Evolutionary conservation across 805 yeast genomes (phyloP), one percentile per base, ranked within the genome.

Genomic region (Dipodascus geniculatus): DNA sequence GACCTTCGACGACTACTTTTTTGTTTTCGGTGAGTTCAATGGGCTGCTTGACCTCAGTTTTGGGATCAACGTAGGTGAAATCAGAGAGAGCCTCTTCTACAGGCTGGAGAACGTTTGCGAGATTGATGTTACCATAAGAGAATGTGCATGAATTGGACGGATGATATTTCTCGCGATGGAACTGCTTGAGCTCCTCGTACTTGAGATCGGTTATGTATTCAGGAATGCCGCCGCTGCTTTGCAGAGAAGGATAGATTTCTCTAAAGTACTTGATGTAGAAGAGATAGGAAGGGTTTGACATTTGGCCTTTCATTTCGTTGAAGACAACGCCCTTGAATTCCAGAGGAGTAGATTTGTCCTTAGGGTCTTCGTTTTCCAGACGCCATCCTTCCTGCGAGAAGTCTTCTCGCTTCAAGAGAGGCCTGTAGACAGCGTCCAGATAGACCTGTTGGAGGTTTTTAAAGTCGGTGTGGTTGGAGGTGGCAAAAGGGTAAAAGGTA

Each of bases 361-460:
- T 67, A 3, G 81, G 68, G 52, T 74, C 75, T 52, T 77, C 78
- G 59, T 87, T 80, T 67, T 93, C 99, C 42, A 93, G 71, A 65
- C 99, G 81, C 99, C 99, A 93, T 38, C 99, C 99, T 70, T 93
- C 99, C 71, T 93, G 99, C 57, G 75, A 75, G 65, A 93, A 93
- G 68, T 93, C 98, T 54, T 82, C 83, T 57, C 79, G 77, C 31
- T 84, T 77, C 55, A 93, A 71, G 38, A 87, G 66, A 8, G 99
- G 99, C 59, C 81, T 82, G 55, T 88, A 78, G 0, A 91, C 91
- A 3, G 96, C 82, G 60, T 90, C 96, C 50, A 90, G 72, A 65
- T 93, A 93, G 3, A 93, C 95, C 55, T 81, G 83, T 79, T 89
- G 81, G 64, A 93, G 74, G 63, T 93, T 93, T 31, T 76, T 76